Evolutionary conservation across 2,329 filamentous ascomycete genomes (phyloP).

Genomic region (Orbilia oligospora): DNA sequence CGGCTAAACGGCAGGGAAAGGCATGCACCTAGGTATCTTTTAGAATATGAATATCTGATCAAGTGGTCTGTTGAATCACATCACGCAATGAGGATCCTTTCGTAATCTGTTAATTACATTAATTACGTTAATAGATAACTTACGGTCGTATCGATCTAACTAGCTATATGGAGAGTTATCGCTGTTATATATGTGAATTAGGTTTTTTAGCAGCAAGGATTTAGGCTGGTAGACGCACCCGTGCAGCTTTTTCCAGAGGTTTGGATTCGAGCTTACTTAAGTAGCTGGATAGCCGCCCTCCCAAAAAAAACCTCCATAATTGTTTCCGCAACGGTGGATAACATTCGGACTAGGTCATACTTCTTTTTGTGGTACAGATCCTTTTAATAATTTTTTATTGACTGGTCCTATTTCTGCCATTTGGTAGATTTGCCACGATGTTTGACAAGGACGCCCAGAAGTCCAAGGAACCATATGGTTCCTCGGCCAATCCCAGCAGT

Average conservation of each 20-base stretch:
- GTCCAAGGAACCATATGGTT: constrained; percentile 28
- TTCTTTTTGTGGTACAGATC: constrained; percentile 24
- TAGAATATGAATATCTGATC: constrained; percentile 5
- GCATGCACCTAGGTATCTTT: neutral
- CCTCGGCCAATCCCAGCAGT: constrained; percentile 34
- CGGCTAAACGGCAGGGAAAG: constrained; percentile 50
- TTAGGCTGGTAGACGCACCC: constrained; percentile 12
- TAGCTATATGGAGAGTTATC: constrained; percentile 10
- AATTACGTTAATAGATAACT: constrained; percentile 1
- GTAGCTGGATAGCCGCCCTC: constrained; percentile 30
- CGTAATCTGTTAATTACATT: constrained; percentile 12
- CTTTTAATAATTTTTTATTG: constrained; percentile 1
- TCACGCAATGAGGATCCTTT: constrained; percentile 47
- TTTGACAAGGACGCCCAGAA: constrained; percentile 32
- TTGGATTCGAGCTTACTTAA: constrained; percentile 51
- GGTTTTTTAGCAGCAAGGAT: neutral
- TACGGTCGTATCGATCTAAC: constrained; percentile 1
- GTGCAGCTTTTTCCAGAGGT: neutral
- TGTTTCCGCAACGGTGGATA: constrained; percentile 11
- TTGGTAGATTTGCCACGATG: constrained; percentile 17
- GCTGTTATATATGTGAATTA: constrained; percentile 1
- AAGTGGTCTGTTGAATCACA: constrained; percentile 32
- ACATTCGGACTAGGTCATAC: constrained; percentile 14
- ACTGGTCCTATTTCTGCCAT: neutral
- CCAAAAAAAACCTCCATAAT: neutral